Percentiles rank a stretch among this genome's conserved stretches.
Conservation (phyloP, 2,329 filamentous ascomycete genomes). For the Furcasterigmium sp. region DNA sequence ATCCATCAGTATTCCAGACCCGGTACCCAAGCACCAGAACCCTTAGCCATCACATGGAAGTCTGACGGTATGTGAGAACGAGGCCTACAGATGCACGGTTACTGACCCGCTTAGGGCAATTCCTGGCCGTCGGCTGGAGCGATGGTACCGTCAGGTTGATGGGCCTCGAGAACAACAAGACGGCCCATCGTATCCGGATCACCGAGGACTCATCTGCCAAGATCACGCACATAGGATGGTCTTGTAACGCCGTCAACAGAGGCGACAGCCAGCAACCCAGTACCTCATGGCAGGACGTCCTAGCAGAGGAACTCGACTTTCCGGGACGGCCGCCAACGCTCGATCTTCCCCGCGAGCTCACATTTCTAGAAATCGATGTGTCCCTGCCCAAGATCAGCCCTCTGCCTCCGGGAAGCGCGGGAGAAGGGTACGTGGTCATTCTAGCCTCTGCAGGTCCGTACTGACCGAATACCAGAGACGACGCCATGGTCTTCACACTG, state of each 20-base stretch:
- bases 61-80: slow-evolving; percentile 52
- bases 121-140: slow-evolving; percentile 78
- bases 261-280: slow-evolving; percentile 12
- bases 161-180: slow-evolving; percentile 75
- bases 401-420: slow-evolving; percentile 55
- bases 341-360: slow-evolving; percentile 67
- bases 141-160: slow-evolving; percentile 74
- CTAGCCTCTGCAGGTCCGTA: no score
- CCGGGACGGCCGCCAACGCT: slow-evolving; percentile 18
- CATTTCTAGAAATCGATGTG: slow-evolving; percentile 69
- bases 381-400: slow-evolving; percentile 73
- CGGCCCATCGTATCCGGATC: slow-evolving; percentile 65
- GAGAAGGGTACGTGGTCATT: no score
- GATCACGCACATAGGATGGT: slow-evolving; percentile 51
- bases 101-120: slow-evolving; percentile 50
- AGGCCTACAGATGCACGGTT: background rate
- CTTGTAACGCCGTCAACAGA: slow-evolving; percentile 34
- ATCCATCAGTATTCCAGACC: slow-evolving; percentile 38
- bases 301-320: slow-evolving; percentile 18
- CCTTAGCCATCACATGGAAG: slow-evolving; percentile 57
- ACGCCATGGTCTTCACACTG: slow-evolving; percentile 63
- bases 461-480: slow-evolving; percentile 29
- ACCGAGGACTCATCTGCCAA: slow-evolving; percentile 34
- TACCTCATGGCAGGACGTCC: slow-evolving; percentile 22
- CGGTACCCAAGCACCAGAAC: slow-evolving; percentile 33